These are phyloP conservation scores for Cladobotryum protrusum DNA, from an alignment of 2,329 filamentous ascomycete species.

Conservation along the genomic window DNA sequence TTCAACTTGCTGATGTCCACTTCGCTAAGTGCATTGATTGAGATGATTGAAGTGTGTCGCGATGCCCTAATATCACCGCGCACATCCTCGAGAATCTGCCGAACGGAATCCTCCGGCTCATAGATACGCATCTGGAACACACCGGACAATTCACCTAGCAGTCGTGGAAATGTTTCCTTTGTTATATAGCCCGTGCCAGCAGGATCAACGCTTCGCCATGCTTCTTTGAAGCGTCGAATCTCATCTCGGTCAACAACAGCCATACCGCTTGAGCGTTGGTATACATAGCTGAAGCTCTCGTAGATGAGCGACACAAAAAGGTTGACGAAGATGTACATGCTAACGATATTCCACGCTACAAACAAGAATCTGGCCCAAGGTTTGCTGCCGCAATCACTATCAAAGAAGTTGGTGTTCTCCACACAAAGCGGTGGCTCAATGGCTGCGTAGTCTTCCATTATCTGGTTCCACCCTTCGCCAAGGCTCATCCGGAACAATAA, in stretches of 20 bases:
- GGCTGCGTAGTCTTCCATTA: slow-evolving; percentile 92
- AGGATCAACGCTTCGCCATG: slow-evolving; percentile 93
- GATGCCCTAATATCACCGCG: slow-evolving; percentile 49
- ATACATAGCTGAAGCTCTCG: slow-evolving; percentile 98
- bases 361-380: slow-evolving; percentile 86
- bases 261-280: slow-evolving; percentile 90
- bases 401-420: slow-evolving; percentile 62
- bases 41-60: slow-evolving; percentile 50
- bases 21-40: slow-evolving; percentile 43
- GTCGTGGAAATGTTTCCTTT: slow-evolving; percentile 79
- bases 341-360: slow-evolving; percentile 96
- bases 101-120: slow-evolving; percentile 80
- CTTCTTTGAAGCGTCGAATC: slow-evolving; percentile 94
- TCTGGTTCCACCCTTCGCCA: slow-evolving; percentile 91
- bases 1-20: slow-evolving; percentile 74
- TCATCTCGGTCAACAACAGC: slow-evolving; percentile 88
- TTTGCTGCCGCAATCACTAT: slow-evolving; percentile 87
- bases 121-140: slow-evolving; percentile 98
- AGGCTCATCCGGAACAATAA: slow-evolving; percentile 88
- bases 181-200: slow-evolving; percentile 85
- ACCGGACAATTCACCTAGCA: slow-evolving; percentile 87
- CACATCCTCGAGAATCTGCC: slow-evolving; percentile 81
- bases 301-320: slow-evolving; percentile 98
- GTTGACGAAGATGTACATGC: slow-evolving; percentile 99
- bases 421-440: slow-evolving; percentile 79